These are phyloP conservation scores for Uronychia setigera DNA, from an alignment of 73 alveolate species.

Conservation along the genomic window DNA sequence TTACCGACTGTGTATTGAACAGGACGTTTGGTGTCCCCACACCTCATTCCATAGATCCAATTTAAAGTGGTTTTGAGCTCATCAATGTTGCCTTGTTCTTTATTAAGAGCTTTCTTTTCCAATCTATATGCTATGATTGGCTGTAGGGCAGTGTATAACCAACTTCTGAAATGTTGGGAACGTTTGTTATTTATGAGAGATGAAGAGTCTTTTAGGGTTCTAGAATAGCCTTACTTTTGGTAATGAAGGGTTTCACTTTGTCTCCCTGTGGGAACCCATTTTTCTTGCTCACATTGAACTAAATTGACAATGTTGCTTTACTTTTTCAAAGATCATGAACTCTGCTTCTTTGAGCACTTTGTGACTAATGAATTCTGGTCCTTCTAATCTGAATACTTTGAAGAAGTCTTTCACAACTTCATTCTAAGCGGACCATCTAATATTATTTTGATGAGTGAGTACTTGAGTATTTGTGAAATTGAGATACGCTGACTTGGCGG, in stretches of 20 bases:
- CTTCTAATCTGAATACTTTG: slow-evolving; percentile 65
- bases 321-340: slow-evolving; percentile 43
- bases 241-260: slow-evolving; percentile 14
- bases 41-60: slow-evolving; percentile 97
- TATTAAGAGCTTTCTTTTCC: slow-evolving; percentile 28
- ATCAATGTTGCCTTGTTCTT: slow-evolving; percentile 37
- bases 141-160: slow-evolving; percentile 62
- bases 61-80: slow-evolving; percentile 69
- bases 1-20: slow-evolving; percentile 79
- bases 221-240: background rate
- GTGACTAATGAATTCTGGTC: slow-evolving; percentile 67
- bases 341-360: slow-evolving; percentile 66
- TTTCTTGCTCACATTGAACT: background rate
- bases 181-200: slow-evolving; percentile 45
- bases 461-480: slow-evolving; percentile 64
- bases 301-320: background rate
- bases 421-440: slow-evolving; percentile 67
- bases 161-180: slow-evolving; percentile 39
- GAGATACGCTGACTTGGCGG: slow-evolving; percentile 72
- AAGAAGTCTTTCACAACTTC: slow-evolving; percentile 77
- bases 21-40: slow-evolving; percentile 90
- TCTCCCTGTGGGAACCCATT: slow-evolving; percentile 56
- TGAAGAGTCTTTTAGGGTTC: slow-evolving; percentile 2
- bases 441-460: background rate
- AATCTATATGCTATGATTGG: slow-evolving; percentile 58